These are phyloP conservation scores for Apophysomyces ossiformis DNA, from an alignment of 371 early-diverging fungal species.

Conservation along the genomic window DNA sequence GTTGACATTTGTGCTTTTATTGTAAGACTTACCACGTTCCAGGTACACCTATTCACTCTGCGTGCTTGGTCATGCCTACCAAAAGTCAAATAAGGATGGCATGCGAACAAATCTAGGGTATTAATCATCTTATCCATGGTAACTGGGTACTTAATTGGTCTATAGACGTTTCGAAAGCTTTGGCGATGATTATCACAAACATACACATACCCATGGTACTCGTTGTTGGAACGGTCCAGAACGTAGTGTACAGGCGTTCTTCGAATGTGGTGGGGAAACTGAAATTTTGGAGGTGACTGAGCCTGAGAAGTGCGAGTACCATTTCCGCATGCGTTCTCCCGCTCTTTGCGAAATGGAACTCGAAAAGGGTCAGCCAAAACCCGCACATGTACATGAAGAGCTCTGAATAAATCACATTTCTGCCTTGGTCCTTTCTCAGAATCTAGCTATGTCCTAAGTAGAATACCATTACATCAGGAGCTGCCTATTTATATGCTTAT, in stretches of 20 bases:
- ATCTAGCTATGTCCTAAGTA: neutral
- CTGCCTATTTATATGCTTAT: too few relatives aligned
- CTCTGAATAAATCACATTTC: constrained; percentile 1
- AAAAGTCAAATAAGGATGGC: constrained; percentile 67
- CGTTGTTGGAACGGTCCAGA: constrained; percentile 95
- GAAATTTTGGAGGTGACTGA: constrained; percentile 77
- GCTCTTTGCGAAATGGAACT: constrained; percentile 65
- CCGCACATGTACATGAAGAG: constrained; percentile 12
- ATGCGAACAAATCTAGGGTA: constrained; percentile 74
- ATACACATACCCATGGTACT: constrained; percentile 72
- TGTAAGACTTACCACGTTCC: neutral
- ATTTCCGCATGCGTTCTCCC: constrained; percentile 70
- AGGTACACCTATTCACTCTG: constrained; percentile 88
- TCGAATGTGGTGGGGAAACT: constrained; percentile 74
- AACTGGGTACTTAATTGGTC: constrained; percentile 11
- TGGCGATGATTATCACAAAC: constrained; percentile 50
- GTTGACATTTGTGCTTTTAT: constrained; percentile 22
- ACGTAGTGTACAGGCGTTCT: constrained; percentile 57
- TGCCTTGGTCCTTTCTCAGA: too few relatives aligned
- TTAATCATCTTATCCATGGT: constrained; percentile 15
- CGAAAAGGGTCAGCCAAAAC: neutral
- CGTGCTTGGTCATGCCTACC: constrained; percentile 74
- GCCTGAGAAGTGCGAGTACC: constrained; percentile 94
- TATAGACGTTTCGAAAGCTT: constrained; percentile 42
- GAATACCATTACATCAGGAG: too few relatives aligned